phyloP scores from a whole-genome alignment of 2,329 filamentous ascomycete species.

The Aureobasidium zeae region DNA sequence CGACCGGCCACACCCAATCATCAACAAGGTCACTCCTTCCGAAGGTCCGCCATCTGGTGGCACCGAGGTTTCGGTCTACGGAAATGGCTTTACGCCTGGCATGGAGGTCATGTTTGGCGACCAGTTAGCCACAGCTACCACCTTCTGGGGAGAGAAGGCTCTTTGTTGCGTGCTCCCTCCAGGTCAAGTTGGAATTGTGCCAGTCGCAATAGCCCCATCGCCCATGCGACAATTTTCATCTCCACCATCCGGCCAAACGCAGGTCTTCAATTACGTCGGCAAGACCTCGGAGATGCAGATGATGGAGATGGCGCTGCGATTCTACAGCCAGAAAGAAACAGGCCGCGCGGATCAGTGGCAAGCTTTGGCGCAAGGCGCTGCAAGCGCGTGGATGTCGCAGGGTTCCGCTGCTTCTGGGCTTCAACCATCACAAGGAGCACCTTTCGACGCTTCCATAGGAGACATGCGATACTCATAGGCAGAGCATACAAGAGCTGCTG shows the following conservation, averaged over 20 bases:
- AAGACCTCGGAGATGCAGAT: constrained; percentile 54
- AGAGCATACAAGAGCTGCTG: too few relatives aligned
- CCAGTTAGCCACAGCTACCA: constrained; percentile 58
- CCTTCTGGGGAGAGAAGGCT: constrained; percentile 72
- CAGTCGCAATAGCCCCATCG: constrained; percentile 50
- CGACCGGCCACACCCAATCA: constrained; percentile 44
- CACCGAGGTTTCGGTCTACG: constrained; percentile 77
- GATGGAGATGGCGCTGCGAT: constrained; percentile 49
- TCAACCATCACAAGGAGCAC: constrained; percentile 8
- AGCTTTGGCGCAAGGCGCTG: constrained; percentile 23
- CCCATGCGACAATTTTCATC: constrained; percentile 13
- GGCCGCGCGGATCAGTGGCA: constrained; percentile 27
- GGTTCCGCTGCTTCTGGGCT: constrained; percentile 1
- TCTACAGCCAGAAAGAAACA: constrained; percentile 28
- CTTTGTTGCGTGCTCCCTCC: constrained; percentile 71
- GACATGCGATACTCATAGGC: constrained; percentile 10
- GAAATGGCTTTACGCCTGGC: constrained; percentile 67
- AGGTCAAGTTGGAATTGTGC: constrained; percentile 58
- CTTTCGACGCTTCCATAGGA: constrained; percentile 6
- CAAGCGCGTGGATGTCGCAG: constrained; percentile 19
- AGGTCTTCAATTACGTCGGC: constrained; percentile 59
- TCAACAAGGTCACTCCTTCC: constrained; percentile 73
- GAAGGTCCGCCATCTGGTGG: constrained; percentile 77
- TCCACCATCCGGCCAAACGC: constrained; percentile 23
- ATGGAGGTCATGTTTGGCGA: constrained; percentile 82